A percentile compares a stretch with the other conserved stretches of the same genome.
Evolutionary conservation across 805 yeast genomes (phyloP).

Genomic region (Yueomyces sinensis): DNA sequence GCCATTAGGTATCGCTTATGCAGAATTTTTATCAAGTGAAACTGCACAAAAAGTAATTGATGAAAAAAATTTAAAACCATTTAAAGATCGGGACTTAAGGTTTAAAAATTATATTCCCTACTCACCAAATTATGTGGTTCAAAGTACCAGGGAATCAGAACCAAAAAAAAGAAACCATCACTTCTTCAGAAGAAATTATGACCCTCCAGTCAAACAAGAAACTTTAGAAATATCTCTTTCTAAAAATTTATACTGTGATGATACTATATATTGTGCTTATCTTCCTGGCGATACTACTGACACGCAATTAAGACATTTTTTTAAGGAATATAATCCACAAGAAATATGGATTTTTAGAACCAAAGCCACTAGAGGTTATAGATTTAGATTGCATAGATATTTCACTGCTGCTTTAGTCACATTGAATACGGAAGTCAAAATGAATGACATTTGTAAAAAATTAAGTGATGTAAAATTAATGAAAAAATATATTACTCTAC

Average conservation of each 20-base stretch:
- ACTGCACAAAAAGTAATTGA: conserved; percentile 53
- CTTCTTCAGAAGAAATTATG: conserved; percentile 1
- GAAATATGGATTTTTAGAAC: conserved; percentile 36
- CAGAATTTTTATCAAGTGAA: conserved; percentile 58
- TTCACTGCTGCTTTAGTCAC: conserved; percentile 40
- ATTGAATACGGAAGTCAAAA: conserved; percentile 29
- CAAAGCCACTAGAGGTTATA: conserved; percentile 14
- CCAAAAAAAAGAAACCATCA: conserved; percentile 1
- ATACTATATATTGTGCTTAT: conserved; percentile 33
- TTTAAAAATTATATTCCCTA: conserved; percentile 33
- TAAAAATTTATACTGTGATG: conserved; percentile 22
- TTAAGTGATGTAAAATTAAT: conserved; percentile 27
- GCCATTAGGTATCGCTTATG: conserved; percentile 65
- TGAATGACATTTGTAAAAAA: conserved; percentile 30
- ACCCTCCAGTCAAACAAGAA: not conserved
- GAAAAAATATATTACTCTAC: conserved; percentile 25
- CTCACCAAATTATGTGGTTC: conserved; percentile 17
- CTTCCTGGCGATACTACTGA: conserved; percentile 30
- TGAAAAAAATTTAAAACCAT: conserved; percentile 46
- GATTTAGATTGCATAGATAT: conserved; percentile 19
- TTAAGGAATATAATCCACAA: conserved; percentile 32
- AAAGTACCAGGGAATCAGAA: not conserved
- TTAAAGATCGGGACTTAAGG: conserved; percentile 30
- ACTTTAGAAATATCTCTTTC: not conserved
- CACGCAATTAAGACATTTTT: conserved; percentile 31